Conservation (phyloP, 2,329 filamentous ascomycete species). For the Xylariaceae sp. region DNA sequence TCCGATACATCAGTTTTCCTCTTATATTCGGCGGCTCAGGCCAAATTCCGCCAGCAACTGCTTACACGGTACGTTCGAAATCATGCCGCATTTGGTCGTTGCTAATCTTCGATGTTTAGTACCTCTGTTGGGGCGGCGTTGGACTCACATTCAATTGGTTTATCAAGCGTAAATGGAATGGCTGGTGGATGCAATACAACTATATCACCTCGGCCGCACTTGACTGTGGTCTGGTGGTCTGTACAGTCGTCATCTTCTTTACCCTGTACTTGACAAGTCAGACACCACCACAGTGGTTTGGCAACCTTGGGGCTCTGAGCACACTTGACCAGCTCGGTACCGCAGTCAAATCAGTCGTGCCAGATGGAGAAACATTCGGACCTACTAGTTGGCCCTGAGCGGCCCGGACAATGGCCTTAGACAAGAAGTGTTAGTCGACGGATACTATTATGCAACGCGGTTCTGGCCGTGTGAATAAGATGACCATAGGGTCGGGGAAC, state of each 20-base stretch:
- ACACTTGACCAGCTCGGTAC: conserved; percentile 42
- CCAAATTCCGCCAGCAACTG: conserved; percentile 64
- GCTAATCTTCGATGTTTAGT: too few species aligned
- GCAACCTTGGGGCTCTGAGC: conserved; percentile 44
- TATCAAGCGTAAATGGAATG: conserved; percentile 59
- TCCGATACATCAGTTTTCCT: conserved; percentile 64
- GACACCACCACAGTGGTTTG: conserved; percentile 57
- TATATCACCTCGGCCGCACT: conserved; percentile 70
- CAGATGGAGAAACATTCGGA: conserved; percentile 46
- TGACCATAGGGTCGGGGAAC: too few species aligned
- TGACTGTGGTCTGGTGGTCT: conserved; percentile 63
- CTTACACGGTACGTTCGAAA: too few species aligned
- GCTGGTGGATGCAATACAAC: conserved; percentile 77
- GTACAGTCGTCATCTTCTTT: conserved; percentile 67
- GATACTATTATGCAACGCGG: too few species aligned
- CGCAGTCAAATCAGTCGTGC: conserved; percentile 40
- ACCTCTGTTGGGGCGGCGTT: conserved; percentile 65
- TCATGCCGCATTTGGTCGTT: too few species aligned
- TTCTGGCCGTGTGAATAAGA: too few species aligned
- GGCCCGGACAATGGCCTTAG: not conserved
- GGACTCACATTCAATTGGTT: conserved; percentile 66
- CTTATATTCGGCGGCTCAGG: conserved; percentile 64
- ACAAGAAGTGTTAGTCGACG: not conserved
- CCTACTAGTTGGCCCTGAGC: conserved; percentile 42
- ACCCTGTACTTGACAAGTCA: conserved; percentile 58